Conservation (phyloP, 768 basidiomycete species). For the Thelephora ganbajun region DNA sequence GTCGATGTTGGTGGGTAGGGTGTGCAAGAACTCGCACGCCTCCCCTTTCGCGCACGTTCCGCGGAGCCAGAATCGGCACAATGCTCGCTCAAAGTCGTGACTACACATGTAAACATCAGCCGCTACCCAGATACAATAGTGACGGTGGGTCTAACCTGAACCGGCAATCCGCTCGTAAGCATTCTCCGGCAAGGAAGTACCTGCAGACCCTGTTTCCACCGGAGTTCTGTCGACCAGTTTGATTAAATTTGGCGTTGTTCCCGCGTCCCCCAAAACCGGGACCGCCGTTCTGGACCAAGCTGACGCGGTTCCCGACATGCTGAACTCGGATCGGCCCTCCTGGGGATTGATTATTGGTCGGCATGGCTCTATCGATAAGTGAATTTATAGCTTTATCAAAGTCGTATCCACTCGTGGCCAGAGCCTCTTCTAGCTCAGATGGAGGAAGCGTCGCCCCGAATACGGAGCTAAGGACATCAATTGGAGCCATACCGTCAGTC, state of each 20-base stretch:
- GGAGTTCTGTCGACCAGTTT: slow-evolving; percentile 39
- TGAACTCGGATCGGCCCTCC: slow-evolving; percentile 34
- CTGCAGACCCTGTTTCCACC: slow-evolving; percentile 79
- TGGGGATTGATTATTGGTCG: slow-evolving; percentile 23
- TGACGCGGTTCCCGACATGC: slow-evolving; percentile 53
- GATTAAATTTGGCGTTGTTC: slow-evolving; percentile 21
- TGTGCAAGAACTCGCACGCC: slow-evolving; percentile 91
- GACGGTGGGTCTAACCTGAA: slow-evolving; percentile 59
- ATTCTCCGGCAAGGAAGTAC: slow-evolving; percentile 95
- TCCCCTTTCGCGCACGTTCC: slow-evolving; percentile 97
- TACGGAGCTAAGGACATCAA: slow-evolving; percentile 89
- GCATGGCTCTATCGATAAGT: slow-evolving; percentile 66
- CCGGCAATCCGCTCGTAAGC: slow-evolving; percentile 88
- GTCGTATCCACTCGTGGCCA: slow-evolving; percentile 79
- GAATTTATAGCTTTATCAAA: slow-evolving; percentile 94
- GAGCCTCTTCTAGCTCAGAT: slow-evolving; percentile 86
- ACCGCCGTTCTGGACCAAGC: slow-evolving; percentile 46
- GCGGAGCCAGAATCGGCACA: slow-evolving; percentile 95
- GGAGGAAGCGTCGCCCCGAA: slow-evolving; percentile 86
- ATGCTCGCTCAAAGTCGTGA: slow-evolving; percentile 86
- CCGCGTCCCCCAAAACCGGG: slow-evolving; percentile 21
- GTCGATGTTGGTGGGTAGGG: slow-evolving; percentile 78
- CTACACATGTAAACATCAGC: slow-evolving; percentile 25
- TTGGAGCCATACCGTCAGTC: slow-evolving; percentile 91
- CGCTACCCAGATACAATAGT: slow-evolving; percentile 1